Percentiles rank a stretch among this genome's conserved stretches.
These are phyloP conservation scores for Tuber aestivum DNA, from an alignment of 495 filamentous ascomycete genomes.

Conservation along the genomic window DNA sequence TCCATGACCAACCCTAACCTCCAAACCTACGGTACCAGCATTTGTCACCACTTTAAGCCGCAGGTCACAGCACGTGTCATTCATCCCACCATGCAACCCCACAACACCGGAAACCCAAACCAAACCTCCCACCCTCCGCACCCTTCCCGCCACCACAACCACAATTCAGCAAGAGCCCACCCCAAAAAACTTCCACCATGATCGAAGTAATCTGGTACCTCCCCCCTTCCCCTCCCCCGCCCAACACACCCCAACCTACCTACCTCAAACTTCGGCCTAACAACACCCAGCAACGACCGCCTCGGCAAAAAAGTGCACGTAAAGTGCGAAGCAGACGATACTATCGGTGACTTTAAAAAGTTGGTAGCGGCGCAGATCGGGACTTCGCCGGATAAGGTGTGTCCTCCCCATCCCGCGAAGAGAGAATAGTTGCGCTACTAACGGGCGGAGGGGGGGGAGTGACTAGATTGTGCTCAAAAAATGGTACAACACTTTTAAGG, in stretches of 20 bases:
- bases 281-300: constrained; percentile 34
- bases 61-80: constrained; percentile 2
- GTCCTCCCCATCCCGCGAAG: not conserved
- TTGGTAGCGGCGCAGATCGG: constrained; percentile 40
- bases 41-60: not conserved
- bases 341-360: constrained; percentile 42
- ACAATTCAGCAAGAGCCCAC: too few species aligned
- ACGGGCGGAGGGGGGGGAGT: not conserved
- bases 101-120: not conserved
- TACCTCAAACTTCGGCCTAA: not conserved
- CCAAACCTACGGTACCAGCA: not conserved
- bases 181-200: constrained; percentile 19
- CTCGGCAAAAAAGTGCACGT: constrained; percentile 39
- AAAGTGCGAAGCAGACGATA: constrained; percentile 42
- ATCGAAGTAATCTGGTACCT: constrained; percentile 41
- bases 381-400: constrained; percentile 36
- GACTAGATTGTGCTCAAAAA: constrained; percentile 40
- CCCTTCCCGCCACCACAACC: constrained; percentile 2
- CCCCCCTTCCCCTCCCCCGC: not conserved
- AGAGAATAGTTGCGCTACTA: not conserved
- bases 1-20: not conserved
- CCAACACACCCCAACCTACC: too few species aligned
- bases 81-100: not conserved
- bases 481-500: constrained; percentile 38
- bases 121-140: not conserved